These are phyloP conservation scores for Ogataea wickerhamii DNA, from an alignment of 805 yeast genomes.

Conservation along the genomic window DNA sequence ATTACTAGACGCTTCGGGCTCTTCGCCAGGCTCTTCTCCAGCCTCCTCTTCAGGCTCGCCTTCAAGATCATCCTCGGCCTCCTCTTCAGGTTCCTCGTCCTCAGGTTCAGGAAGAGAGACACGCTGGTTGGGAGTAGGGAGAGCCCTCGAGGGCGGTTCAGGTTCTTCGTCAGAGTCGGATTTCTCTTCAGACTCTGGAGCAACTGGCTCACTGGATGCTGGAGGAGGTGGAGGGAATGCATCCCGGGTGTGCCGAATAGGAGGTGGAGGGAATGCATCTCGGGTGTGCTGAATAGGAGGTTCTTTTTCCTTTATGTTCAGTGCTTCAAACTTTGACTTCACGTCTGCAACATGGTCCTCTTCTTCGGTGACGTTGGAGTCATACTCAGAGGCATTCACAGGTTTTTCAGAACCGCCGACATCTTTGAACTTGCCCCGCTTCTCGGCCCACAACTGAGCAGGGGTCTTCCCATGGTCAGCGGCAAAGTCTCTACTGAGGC, in stretches of 20 bases:
- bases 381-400: slow-evolving; percentile 24
- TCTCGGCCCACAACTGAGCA: slow-evolving; percentile 94
- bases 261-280: slow-evolving; percentile 21
- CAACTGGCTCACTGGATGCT: slow-evolving; percentile 4
- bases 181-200: not conserved
- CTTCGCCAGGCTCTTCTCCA: slow-evolving; percentile 19
- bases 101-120: too few species aligned
- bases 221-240: slow-evolving; percentile 23
- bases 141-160: too few species aligned
- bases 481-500: slow-evolving; percentile 59
- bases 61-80: slow-evolving; percentile 8
- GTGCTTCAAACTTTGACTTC: slow-evolving; percentile 30
- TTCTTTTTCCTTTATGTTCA: slow-evolving; percentile 24
- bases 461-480: slow-evolving; percentile 81
- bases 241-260: slow-evolving; percentile 15
- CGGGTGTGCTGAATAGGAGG: slow-evolving; percentile 17
- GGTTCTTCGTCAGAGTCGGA: slow-evolving; percentile 1
- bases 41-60: slow-evolving; percentile 18
- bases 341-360: slow-evolving; percentile 33
- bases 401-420: slow-evolving; percentile 33
- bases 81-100: slow-evolving; percentile 5
- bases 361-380: slow-evolving; percentile 19
- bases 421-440: slow-evolving; percentile 61
- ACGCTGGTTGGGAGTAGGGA: too few species aligned
- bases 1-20: not conserved